Conservation (phyloP, 192 early-diverging fungal species). For the Radiomyces spectabilis region DNA sequence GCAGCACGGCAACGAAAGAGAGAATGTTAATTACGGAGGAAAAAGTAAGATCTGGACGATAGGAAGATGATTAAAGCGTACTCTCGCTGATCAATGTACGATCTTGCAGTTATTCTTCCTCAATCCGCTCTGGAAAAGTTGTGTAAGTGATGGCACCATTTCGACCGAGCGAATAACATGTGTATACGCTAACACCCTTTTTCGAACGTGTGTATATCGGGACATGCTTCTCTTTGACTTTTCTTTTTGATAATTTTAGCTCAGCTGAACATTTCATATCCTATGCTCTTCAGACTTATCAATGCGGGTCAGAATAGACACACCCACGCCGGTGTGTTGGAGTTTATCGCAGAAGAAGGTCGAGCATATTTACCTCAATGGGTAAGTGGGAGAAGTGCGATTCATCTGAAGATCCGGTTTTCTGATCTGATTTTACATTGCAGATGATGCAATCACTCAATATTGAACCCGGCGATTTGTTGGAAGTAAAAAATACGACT, state of each 20-base stretch:
- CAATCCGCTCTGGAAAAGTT: conserved; percentile 67
- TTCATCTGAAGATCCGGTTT: neutral
- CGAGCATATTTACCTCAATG: conserved; percentile 92
- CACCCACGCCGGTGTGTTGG: conserved; percentile 94
- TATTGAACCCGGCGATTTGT: conserved; percentile 66
- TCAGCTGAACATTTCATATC: conserved; percentile 81
- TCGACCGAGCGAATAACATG: neutral
- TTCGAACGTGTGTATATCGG: neutral
- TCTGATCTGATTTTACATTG: neutral
- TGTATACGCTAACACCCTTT: neutral
- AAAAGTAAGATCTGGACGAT: conserved; percentile 54
- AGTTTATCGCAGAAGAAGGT: conserved; percentile 98
- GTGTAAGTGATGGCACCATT: conserved; percentile 25
- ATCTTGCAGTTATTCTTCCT: conserved; percentile 79
- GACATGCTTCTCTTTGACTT: conserved; percentile 7
- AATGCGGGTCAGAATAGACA: conserved; percentile 47
- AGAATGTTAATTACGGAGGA: conserved; percentile 70
- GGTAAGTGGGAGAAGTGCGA: conserved; percentile 41
- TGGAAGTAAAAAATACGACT: conserved; percentile 70
- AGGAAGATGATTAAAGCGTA: neutral
- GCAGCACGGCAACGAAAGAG: conserved; percentile 60
- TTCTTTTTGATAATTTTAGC: conserved; percentile 31
- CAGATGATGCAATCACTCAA: conserved; percentile 91
- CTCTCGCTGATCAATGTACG: neutral
- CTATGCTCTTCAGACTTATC: conserved; percentile 84